Conservation (phyloP, 768 basidiomycete genomes). For the Suillus sp. region DNA sequence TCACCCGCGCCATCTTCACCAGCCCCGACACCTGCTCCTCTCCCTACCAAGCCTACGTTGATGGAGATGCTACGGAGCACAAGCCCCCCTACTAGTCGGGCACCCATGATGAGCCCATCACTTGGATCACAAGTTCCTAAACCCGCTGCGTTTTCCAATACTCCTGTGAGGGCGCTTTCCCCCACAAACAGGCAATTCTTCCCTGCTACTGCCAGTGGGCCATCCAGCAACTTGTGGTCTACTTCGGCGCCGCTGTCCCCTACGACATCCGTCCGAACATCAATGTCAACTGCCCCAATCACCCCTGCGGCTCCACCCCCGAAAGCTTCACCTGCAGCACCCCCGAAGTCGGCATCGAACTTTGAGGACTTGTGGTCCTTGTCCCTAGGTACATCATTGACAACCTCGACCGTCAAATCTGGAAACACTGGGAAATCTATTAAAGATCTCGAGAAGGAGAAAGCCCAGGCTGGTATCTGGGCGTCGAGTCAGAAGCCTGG, state of each 20-base stretch:
- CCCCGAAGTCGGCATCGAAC: constrained; percentile 48
- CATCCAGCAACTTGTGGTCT: constrained; percentile 27
- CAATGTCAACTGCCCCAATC: constrained; percentile 19
- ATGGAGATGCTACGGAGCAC: constrained; percentile 49
- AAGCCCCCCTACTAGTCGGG: constrained; percentile 29
- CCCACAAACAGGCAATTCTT: constrained; percentile 29
- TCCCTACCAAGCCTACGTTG: constrained; percentile 43
- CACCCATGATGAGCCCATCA: constrained; percentile 17
- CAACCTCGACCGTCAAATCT: constrained; percentile 38
- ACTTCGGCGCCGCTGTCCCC: constrained; percentile 32
- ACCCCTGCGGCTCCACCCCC: constrained; percentile 21
- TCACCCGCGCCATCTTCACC: constrained; percentile 21
- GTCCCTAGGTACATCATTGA: constrained; percentile 57
- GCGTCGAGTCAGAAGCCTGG: constrained; percentile 38
- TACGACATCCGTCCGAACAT: constrained; percentile 18
- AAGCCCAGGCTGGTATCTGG: constrained; percentile 82
- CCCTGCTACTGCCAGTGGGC: constrained; percentile 20
- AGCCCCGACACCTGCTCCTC: constrained; percentile 29
- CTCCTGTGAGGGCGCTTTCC: constrained; percentile 26
- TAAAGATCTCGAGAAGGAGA: constrained; percentile 88
- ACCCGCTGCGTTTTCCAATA: constrained; percentile 23
- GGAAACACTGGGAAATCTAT: constrained; percentile 67
- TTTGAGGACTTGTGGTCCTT: constrained; percentile 92
- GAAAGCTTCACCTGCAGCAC: constrained; percentile 34
- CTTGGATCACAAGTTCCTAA: constrained; percentile 18